Base-by-base conservation (phyloP, 305 asterid species). In the Solanum hybrid region DNA sequence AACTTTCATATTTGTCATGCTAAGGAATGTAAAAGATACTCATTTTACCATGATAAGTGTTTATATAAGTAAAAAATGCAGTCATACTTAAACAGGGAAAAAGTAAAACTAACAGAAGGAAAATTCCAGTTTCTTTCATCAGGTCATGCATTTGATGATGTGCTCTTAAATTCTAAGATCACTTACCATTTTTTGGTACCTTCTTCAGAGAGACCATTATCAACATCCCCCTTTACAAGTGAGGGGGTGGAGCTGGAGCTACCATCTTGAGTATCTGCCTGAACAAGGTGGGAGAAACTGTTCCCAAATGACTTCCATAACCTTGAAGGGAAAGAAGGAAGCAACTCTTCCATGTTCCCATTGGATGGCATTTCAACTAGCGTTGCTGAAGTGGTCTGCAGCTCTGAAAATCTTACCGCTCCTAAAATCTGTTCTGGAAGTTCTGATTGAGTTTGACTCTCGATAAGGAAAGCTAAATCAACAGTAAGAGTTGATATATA, bases 391-490 rank as follows among this genome's bases (percentile, higher is more conserved):
- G 90, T 91, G 82, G 92, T 76, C 86, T 93, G 93, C 79, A 97
- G 95, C 90, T 91, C 95, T 3, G 98, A 97, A 91, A 96, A 93
- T 91, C 99, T 91, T 24, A 97, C 76, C 24, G 98, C 98, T 90
- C 98, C 99, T 66, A 97, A 92, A 78, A 97, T 91, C 78, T 37
- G 91, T 91, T 97, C 98, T 3, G 99, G 98, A 85, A 97, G 97
- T 94, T 97, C 99, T 7, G 91, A 60, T 27, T 94, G 95, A 60
- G 91, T 90, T 88, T 92, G 98, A 77, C 98, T 93, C 95, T 97
- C 98, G 7, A 97, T 95, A 29, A 97, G 94, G 84, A 97, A 97
- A 88, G 98, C 98, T 77, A 97, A 90, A 93, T 96, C 99, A 77
- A 95, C 95, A 37, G 97, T 92, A 15, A 97, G 94, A 24, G 93